Evolutionary conservation across 1,139 yeast genomes (phyloP), one percentile per base, ranked within the genome.

Genomic region (Candida tunisiensis): DNA sequence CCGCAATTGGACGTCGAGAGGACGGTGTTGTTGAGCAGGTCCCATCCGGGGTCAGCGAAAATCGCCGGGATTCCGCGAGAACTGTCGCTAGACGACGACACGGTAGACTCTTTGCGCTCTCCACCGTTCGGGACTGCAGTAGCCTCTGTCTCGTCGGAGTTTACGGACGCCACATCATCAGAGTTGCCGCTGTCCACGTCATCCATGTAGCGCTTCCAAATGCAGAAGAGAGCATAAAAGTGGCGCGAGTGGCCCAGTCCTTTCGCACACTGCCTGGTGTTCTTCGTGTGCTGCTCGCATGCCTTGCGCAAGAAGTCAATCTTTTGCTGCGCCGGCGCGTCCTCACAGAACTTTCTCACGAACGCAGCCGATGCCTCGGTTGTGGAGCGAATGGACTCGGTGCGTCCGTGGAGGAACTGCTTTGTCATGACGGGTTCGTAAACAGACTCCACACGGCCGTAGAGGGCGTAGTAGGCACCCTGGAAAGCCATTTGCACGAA

Each of bases 341-440:
- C 68, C 43, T 79, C 92, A 47, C 85, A 78, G 48, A 83, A 77
- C 40, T 79, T 77, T 34, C 93, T 69, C 16, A 80, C 93, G 56
- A 80, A 83, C 28, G 67, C 61, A 45, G 77, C 78, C 2, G 92
- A 77, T 45, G 80, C 83, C 37, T 67, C 62, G 8, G 91, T 71
- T 2, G 82, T 94, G 0, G 92, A 67, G 40, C 94, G 63, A 29
- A 83, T 71, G 4, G 94, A 93, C 51, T 83, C 95, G 1, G 95
- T 83, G 47, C 95, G 65, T 10, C 94, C 95, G 47, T 83, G 93
- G 38, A 74, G 65, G 45, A 73, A 83, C 33, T 61, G 61, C 49
- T 83, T 83, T 2, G 94, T 83, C 95, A 83, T 83, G 8, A 93
- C 93, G 3, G 95, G 95, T 53, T 83, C 95, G 50, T 83, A 83